Evolutionary conservation across 495 filamentous ascomycete genomes (phyloP).

Genomic region (Parachaetomium inaequale): DNA sequence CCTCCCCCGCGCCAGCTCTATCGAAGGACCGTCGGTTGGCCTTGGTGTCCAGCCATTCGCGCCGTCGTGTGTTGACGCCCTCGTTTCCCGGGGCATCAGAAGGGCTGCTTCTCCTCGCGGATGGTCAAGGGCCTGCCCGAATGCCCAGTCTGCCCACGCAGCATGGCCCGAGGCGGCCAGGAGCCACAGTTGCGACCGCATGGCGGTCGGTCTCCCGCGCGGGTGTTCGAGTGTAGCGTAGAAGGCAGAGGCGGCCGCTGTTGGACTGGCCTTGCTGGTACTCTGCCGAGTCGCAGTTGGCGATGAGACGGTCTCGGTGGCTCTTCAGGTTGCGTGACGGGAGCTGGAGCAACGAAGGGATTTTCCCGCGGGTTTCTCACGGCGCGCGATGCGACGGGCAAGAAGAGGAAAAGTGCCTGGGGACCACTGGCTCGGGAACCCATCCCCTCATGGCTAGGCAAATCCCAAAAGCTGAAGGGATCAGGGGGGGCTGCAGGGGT

Average conservation of each 20-base stretch:
- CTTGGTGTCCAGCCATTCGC: slow-evolving; percentile 17
- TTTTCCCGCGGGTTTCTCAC: not conserved
- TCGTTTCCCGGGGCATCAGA: slow-evolving; percentile 3
- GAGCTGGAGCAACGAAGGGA: not conserved
- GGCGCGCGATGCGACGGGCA: not conserved
- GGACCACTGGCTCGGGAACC: not conserved
- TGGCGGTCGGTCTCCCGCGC: not conserved
- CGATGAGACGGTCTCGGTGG: not conserved
- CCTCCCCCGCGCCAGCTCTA: slow-evolving; percentile 12
- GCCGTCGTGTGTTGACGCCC: slow-evolving; percentile 10
- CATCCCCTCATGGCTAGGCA: slow-evolving; percentile 9
- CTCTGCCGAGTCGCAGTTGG: not conserved
- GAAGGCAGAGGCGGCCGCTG: not conserved
- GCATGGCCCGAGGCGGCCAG: slow-evolving; percentile 3
- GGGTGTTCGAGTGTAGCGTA: not conserved
- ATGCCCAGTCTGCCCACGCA: slow-evolving; percentile 1
- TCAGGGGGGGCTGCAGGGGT: not conserved
- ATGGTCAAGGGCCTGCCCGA: slow-evolving; percentile 3
- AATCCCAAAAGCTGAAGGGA: not conserved
- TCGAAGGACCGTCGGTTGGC: slow-evolving; percentile 12
- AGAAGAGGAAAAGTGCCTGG: not conserved
- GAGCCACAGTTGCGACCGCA: slow-evolving; percentile 12
- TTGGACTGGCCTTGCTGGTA: not conserved
- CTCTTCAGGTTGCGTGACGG: not conserved
- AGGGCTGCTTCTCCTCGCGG: not conserved